Evolutionary conservation across 2,329 filamentous ascomycete genomes (phyloP).

Genomic region (Zymoseptoria ardabiliae): DNA sequence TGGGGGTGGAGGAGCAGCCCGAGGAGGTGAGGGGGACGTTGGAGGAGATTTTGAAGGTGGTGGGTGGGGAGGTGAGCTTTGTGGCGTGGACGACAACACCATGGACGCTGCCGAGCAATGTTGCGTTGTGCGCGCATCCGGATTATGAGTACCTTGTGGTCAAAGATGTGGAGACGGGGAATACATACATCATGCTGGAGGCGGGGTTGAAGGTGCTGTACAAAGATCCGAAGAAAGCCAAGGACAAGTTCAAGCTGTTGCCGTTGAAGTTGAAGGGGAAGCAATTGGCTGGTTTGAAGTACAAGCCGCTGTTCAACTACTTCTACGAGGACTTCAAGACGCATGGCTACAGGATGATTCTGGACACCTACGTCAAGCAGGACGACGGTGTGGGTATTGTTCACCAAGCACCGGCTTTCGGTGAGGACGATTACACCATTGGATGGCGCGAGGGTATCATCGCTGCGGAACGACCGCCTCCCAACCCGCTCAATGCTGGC

Average conservation of each 20-base stretch:
- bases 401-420: conserved; percentile 86
- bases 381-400: conserved; percentile 91
- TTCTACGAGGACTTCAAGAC: conserved; percentile 87
- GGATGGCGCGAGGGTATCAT: conserved; percentile 71
- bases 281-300: conserved; percentile 82
- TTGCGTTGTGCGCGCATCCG: conserved; percentile 68
- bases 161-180: conserved; percentile 70
- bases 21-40: conserved; percentile 23
- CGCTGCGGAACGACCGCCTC: conserved; percentile 67
- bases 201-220: conserved; percentile 74
- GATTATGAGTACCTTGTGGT: conserved; percentile 86
- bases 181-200: conserved; percentile 79
- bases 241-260: conserved; percentile 80
- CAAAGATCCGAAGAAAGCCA: conserved; percentile 92
- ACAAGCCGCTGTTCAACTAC: conserved; percentile 82
- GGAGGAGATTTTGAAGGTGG: conserved; percentile 25
- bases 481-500: conserved; percentile 80
- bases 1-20: conserved; percentile 34
- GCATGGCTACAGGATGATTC: conserved; percentile 70
- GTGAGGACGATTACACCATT: conserved; percentile 91
- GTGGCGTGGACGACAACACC: conserved; percentile 88
- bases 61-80: conserved; percentile 53
- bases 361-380: conserved; percentile 77
- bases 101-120: conserved; percentile 77
- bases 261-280: conserved; percentile 67